Percentiles rank a stretch among this genome's conserved stretches.
Conservation (phyloP, 768 basidiomycete genomes). For the Russula earlei region DNA sequence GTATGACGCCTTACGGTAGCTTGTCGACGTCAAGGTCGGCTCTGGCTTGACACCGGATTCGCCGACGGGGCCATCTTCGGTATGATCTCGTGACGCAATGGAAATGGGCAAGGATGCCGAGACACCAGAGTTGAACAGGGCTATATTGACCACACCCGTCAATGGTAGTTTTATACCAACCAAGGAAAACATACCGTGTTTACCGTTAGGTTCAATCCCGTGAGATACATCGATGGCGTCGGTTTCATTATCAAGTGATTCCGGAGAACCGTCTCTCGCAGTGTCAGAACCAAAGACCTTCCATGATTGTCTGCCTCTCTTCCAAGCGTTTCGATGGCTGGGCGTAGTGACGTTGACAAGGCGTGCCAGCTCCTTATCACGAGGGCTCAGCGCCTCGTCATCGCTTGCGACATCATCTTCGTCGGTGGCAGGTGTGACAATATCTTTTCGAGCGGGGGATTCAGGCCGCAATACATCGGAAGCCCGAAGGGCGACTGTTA, state of each 20-base stretch:
- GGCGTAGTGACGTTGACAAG: constrained; percentile 62
- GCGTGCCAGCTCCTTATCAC: constrained; percentile 46
- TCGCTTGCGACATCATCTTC: constrained; percentile 13
- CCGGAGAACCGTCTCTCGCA: constrained; percentile 22
- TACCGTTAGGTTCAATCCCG: constrained; percentile 20
- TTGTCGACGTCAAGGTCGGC: constrained; percentile 22
- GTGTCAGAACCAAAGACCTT: constrained; percentile 38
- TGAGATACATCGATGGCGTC: constrained; percentile 18
- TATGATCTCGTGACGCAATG: constrained; percentile 31
- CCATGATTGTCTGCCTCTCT: constrained; percentile 54
- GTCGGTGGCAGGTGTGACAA: not conserved
- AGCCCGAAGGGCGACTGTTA: constrained; percentile 46
- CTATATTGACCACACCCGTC: not conserved
- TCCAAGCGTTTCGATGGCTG: constrained; percentile 67
- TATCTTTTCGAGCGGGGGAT: constrained; percentile 2
- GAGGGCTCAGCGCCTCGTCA: constrained; percentile 25
- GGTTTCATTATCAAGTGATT: constrained; percentile 25
- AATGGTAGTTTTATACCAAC: not conserved
- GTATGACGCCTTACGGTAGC: constrained; percentile 47
- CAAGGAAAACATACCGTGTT: not conserved
- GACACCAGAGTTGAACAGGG: constrained; percentile 21
- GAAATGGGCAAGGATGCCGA: constrained; percentile 55
- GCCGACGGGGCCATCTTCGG: not conserved
- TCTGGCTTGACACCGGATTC: constrained; percentile 18
- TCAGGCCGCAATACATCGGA: constrained; percentile 11